These are phyloP conservation scores for Dendrobium huoshanense DNA, from an alignment of 106 monocot genomes.

Conservation along the genomic window DNA sequence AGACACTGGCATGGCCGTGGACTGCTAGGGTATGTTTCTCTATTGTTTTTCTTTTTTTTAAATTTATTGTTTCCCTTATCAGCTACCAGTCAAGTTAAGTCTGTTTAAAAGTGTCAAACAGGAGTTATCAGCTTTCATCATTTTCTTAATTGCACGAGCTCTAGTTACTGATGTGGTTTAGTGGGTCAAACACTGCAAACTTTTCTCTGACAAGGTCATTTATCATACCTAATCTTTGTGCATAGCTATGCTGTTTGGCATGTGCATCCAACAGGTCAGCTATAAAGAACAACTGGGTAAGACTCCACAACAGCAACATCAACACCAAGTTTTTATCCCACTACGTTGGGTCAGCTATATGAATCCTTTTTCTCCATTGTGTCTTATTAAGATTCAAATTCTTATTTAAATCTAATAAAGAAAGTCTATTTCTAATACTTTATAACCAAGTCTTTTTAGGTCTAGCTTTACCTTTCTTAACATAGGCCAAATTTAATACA, in stretches of 20 bases:
- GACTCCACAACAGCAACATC: too few species aligned
- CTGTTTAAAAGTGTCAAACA: background rate
- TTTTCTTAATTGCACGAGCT: background rate
- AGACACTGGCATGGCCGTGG: slow-evolving; percentile 87
- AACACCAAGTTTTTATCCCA: too few species aligned
- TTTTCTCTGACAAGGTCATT: background rate
- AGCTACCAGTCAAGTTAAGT: background rate
- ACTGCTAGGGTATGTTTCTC: slow-evolving; percentile 61
- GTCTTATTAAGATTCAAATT: too few species aligned
- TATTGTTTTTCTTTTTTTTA: background rate
- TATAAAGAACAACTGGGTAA: background rate
- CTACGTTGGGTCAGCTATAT: too few species aligned
- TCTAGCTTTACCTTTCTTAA: too few species aligned
- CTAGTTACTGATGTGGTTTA: background rate
- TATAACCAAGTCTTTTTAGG: too few species aligned
- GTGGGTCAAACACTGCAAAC: background rate
- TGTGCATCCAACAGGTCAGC: background rate
- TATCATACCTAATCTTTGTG: background rate
- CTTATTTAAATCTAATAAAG: too few species aligned
- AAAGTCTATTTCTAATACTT: too few species aligned
- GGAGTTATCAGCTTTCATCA: background rate
- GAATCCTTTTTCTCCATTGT: too few species aligned
- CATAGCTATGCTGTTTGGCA: background rate
- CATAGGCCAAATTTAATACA: too few species aligned
- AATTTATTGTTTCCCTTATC: background rate